Evolutionary conservation across 179 eudicot genomes (phyloP).

Genomic region (Beta macrorhiza): DNA sequence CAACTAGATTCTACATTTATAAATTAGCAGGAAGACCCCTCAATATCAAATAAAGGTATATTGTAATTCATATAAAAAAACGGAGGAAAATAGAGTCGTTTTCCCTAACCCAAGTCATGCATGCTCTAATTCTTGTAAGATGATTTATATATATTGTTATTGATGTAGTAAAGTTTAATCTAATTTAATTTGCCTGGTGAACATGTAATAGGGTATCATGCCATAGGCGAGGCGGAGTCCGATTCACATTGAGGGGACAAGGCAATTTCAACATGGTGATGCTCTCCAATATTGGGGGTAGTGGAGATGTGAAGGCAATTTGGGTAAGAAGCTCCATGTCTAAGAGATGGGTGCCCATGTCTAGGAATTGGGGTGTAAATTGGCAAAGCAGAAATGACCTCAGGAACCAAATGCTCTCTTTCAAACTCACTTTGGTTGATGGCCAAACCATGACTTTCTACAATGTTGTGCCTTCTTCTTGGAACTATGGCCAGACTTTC

Average conservation of each 20-base stretch:
- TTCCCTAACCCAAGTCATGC: no score
- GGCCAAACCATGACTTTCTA: conserved; percentile 43
- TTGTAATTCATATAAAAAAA: no score
- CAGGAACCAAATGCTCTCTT: conserved; percentile 53
- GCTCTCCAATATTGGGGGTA: conserved; percentile 68
- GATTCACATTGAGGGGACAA: conserved; percentile 71
- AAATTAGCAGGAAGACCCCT: no score
- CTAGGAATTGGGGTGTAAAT: conserved; percentile 72
- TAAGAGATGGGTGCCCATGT: conserved; percentile 55
- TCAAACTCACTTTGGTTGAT: conserved; percentile 51
- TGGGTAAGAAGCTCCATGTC: conserved; percentile 51
- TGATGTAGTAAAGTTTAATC: no score
- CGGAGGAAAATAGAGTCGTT: no score
- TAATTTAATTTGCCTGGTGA: neutral
- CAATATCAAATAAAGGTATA: no score
- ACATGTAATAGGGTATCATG: conserved; percentile 50
- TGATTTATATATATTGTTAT: no score
- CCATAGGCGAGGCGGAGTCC: conserved; percentile 61
- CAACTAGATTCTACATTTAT: no score
- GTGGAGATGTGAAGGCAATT: conserved; percentile 59
- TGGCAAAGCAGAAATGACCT: conserved; percentile 60
- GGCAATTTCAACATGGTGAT: conserved; percentile 76
- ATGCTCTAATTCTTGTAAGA: no score
- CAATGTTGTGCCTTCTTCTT: conserved; percentile 65
- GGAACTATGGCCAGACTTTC: conserved; percentile 72